These are phyloP conservation scores for Phoma sp. DNA, from an alignment of 2,329 filamentous ascomycete species.

Conservation along the genomic window DNA sequence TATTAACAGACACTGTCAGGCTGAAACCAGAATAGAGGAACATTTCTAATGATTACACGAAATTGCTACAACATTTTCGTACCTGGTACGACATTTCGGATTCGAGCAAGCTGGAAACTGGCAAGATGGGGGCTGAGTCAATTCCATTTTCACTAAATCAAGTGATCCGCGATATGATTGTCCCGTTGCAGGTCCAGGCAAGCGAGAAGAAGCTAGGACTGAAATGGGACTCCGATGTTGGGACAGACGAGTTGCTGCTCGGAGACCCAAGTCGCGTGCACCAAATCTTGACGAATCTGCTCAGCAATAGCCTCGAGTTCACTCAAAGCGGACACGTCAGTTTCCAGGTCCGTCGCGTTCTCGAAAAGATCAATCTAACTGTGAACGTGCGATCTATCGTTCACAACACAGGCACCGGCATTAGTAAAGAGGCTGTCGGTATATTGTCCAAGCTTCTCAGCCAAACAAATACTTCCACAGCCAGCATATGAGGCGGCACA, in stretches of 20 bases:
- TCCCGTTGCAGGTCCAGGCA: constrained; percentile 32
- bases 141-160: constrained; percentile 58
- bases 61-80: no score
- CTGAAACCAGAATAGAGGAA: no score
- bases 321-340: constrained; percentile 32
- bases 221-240: constrained; percentile 62
- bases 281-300: constrained; percentile 41
- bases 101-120: constrained; percentile 54
- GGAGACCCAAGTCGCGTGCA: constrained; percentile 48
- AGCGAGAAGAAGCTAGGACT: constrained; percentile 57
- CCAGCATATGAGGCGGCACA: constrained; percentile 43
- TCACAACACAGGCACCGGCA: constrained; percentile 42
- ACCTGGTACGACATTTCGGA: constrained; percentile 53
- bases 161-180: constrained; percentile 62
- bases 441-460: constrained; percentile 24
- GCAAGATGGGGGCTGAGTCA: constrained; percentile 55
- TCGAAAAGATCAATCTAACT: neutral
- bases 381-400: constrained; percentile 36
- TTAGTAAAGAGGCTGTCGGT: constrained; percentile 34
- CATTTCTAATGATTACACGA: no score
- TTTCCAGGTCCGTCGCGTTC: no score
- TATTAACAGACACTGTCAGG: no score
- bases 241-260: constrained; percentile 53
- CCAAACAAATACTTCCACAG: constrained; percentile 26
- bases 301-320: constrained; percentile 53